Base-by-base conservation (phyloP, 1,284 basidiomycete genomes). In the Albatrellus sp. region DNA sequence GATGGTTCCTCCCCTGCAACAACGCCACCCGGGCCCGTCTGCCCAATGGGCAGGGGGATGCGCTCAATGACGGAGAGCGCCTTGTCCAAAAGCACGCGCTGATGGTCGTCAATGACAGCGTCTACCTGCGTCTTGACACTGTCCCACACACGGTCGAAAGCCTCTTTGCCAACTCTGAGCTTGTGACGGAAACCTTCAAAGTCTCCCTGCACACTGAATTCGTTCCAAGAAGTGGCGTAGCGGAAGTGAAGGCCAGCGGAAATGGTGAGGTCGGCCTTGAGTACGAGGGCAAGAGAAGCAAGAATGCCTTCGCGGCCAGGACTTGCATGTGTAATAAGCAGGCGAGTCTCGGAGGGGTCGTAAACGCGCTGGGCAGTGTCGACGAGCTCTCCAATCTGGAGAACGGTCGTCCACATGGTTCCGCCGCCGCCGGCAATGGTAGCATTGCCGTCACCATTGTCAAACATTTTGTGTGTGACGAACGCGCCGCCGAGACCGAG, bases 351-450 rank as follows among this genome's bases (percentile, higher is more conserved):
- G 24, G 88, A 77, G 10, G 81, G 78, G 61, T 98, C 94, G 59
- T 80, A 93, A 40, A 92, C 90, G 51, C 92, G 80, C 60, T 97
- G 90, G 2, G 94, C 91, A 1, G 92, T 98, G 63, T 98, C 96
- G 46, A 98, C 83, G 37, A 99, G 80, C 64, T 98, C 94, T 50
- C 96, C 96, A 37, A 99, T 88, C 63, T 98, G 96, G 20, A 99
- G 74, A 5, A 91, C 88, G 0, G 94, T 98, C 0, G 91, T 90
- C 96, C 96, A 99, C 85, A 98, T 97, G 17, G 93, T 98, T 24
- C 96, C 96, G 58, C 91, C 88, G 1, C 90, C 94, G 37, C 96
- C 96, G 0, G 96, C 94, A 52, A 98, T 97, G 10, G 94, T 97
- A 2, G 90, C 93, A 40, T 72, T 79, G 1, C 93, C 94, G 44